A percentile compares a stretch with the other conserved stretches of the same genome.
Evolutionary conservation across 2,329 filamentous ascomycete species (phyloP).

Genomic region (Botrytis hyacinthi): DNA sequence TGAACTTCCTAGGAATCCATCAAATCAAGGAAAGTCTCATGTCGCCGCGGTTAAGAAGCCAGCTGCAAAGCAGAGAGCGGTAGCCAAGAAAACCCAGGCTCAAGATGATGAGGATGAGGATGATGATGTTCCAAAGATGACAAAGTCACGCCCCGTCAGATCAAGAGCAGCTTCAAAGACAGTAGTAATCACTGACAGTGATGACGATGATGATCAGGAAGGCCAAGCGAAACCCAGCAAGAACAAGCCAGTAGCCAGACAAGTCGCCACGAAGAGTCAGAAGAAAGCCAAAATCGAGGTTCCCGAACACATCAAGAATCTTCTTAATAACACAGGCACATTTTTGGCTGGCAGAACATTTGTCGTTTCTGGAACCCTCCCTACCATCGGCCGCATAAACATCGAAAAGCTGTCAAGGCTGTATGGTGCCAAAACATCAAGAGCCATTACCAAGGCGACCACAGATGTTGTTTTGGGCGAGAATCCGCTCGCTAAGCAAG

Average conservation of each 20-base stretch:
- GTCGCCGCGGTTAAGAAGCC: not conserved
- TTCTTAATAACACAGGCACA: constrained; percentile 24
- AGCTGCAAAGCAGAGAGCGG: not conserved
- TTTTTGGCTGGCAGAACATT: constrained; percentile 23
- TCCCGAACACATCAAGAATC: constrained; percentile 26
- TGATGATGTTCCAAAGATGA: not conserved
- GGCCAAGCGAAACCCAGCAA: constrained; percentile 21
- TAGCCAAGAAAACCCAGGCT: not conserved
- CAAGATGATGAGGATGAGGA: not conserved
- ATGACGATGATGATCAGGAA: not conserved
- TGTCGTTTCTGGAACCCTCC: constrained; percentile 31
- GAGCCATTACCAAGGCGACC: constrained; percentile 31
- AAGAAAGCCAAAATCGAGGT: constrained; percentile 23
- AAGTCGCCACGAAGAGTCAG: constrained; percentile 28
- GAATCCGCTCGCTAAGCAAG: constrained; percentile 32
- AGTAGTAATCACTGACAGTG: not conserved
- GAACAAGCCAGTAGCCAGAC: constrained; percentile 29
- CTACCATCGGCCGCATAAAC: constrained; percentile 29
- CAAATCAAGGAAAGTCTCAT: not conserved
- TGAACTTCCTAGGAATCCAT: too few relatives aligned
- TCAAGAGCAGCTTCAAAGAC: not conserved
- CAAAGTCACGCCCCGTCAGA: not conserved
- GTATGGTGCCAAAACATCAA: constrained; percentile 31
- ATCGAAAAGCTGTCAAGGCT: constrained; percentile 26
- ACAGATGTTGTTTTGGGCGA: constrained; percentile 31